Evolutionary conservation across 495 filamentous ascomycete genomes (phyloP).

Genomic region (Arthonia radiata): DNA sequence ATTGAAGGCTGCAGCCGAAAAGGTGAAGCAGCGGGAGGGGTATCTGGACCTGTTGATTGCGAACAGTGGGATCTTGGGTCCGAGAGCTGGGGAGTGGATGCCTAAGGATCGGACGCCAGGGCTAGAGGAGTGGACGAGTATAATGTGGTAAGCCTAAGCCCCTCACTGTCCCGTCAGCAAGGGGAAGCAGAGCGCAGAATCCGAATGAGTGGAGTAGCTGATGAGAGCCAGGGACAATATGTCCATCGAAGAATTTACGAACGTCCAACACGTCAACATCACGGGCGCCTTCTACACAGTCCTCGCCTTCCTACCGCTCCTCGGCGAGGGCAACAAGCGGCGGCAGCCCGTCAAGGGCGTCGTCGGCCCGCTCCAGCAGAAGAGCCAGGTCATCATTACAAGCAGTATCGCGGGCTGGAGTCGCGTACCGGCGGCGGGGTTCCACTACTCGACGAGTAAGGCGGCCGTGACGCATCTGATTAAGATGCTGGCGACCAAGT

Average conservation of each 20-base stretch:
- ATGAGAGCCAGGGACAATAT: constrained; percentile 17
- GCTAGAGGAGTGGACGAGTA: too few relatives aligned
- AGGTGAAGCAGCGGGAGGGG: constrained; percentile 26
- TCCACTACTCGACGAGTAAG: constrained; percentile 40
- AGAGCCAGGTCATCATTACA: constrained; percentile 40
- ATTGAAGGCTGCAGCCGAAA: constrained; percentile 24
- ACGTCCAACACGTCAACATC: constrained; percentile 33
- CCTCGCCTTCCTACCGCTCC: constrained; percentile 35
- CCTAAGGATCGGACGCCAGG: too few relatives aligned
- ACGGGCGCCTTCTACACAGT: constrained; percentile 36
- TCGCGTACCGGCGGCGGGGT: constrained; percentile 27
- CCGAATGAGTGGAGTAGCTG: too few relatives aligned
- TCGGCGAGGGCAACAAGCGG: constrained; percentile 34
- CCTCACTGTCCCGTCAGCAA: too few relatives aligned
- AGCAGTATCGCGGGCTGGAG: constrained; percentile 36
- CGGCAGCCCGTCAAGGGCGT: constrained; percentile 19
- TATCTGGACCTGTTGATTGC: constrained; percentile 36
- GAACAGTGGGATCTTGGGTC: constrained; percentile 39
- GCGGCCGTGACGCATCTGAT: constrained; percentile 36
- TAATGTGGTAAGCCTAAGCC: too few relatives aligned
- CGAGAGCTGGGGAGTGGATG: too few relatives aligned
- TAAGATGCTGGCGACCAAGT: constrained; percentile 29
- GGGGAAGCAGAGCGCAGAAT: too few relatives aligned
- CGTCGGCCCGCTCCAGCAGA: too few relatives aligned
- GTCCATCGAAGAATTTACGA: constrained; percentile 30